Conservation (phyloP, 2,329 filamentous ascomycete genomes). For the Arthrinium puccinioides region DNA sequence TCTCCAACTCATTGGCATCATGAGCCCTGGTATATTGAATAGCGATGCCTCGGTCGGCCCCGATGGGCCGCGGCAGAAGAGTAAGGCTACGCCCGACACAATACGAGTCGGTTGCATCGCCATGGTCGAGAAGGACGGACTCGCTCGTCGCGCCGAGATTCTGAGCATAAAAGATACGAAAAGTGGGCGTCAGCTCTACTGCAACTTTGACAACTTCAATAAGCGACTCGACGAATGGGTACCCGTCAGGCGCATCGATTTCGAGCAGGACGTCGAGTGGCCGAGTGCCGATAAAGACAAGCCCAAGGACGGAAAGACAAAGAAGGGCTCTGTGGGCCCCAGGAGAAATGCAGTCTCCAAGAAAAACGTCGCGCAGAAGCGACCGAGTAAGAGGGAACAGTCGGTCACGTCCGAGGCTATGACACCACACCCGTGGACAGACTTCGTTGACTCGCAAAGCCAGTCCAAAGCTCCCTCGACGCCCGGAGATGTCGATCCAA, state of each 20-base stretch:
- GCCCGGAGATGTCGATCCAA: slow-evolving; percentile 36
- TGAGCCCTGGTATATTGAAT: slow-evolving; percentile 42
- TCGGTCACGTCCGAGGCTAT: slow-evolving; percentile 45
- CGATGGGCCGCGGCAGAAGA: slow-evolving; percentile 58
- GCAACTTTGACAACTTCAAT: slow-evolving; percentile 98
- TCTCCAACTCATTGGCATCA: too few species aligned
- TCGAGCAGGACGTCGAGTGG: slow-evolving; percentile 91
- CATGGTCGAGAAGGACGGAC: slow-evolving; percentile 64
- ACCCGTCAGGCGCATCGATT: slow-evolving; percentile 71
- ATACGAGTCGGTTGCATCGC: slow-evolving; percentile 57
- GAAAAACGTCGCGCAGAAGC: slow-evolving; percentile 42
- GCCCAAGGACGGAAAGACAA: slow-evolving; percentile 68
- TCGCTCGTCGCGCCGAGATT: slow-evolving; percentile 87
- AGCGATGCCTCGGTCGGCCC: slow-evolving; percentile 50
- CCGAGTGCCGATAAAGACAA: slow-evolving; percentile 81
- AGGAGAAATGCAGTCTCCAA: slow-evolving; percentile 51
- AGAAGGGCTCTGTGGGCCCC: slow-evolving; percentile 47
- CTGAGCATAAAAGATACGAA: slow-evolving; percentile 89
- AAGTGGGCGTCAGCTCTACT: slow-evolving; percentile 84
- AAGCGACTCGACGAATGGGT: slow-evolving; percentile 86
- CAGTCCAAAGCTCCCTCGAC: slow-evolving; percentile 35
- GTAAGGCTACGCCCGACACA: slow-evolving; percentile 77
- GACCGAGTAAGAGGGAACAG: slow-evolving; percentile 47
- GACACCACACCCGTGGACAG: slow-evolving; percentile 47
- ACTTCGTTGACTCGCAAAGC: slow-evolving; percentile 41